Conservation (phyloP, 768 basidiomycete species). For the Mycena vulgaris region DNA sequence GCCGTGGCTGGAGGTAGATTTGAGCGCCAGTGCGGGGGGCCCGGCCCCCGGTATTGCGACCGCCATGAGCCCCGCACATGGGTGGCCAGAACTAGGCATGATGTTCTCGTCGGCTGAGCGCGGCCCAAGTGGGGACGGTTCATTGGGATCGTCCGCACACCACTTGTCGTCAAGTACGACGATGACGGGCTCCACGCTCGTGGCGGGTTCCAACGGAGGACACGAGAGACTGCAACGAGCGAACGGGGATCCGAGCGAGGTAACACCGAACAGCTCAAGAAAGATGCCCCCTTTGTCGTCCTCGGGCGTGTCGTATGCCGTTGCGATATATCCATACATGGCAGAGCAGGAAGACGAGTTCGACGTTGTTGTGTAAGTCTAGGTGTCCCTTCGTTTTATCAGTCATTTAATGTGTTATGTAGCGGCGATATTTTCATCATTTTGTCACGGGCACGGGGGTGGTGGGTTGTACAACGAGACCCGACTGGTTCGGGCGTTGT, state of each 20-base stretch:
- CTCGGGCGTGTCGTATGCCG: constrained; percentile 90
- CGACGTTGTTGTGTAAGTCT: constrained; percentile 92
- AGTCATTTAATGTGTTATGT: constrained; percentile 17
- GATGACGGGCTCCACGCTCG: constrained; percentile 48
- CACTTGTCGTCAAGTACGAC: constrained; percentile 54
- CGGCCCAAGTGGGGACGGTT: constrained; percentile 56
- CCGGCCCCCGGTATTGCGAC: constrained; percentile 64
- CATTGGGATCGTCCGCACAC: constrained; percentile 52
- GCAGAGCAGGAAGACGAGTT: constrained; percentile 99
- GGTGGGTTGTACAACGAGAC: constrained; percentile 99
- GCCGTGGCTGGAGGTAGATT: constrained; percentile 79
- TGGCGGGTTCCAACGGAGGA: constrained; percentile 42
- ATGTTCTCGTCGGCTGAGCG: constrained; percentile 70
- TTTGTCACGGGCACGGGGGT: constrained; percentile 93
- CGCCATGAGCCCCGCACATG: constrained; percentile 75
- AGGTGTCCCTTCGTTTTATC: constrained; percentile 6
- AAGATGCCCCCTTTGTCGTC: constrained; percentile 60
- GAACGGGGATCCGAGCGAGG: constrained; percentile 31
- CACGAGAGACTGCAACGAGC: constrained; percentile 44
- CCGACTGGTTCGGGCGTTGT: constrained; percentile 86
- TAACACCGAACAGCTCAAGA: constrained; percentile 43
- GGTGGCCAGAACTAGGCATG: constrained; percentile 80
- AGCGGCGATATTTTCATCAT: constrained; percentile 97
- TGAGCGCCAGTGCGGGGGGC: constrained; percentile 58
- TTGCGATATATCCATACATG: constrained; percentile 99